phyloP scores from a whole-genome alignment of 2,329 filamentous ascomycete species.

The Thielaviopsis populi region DNA sequence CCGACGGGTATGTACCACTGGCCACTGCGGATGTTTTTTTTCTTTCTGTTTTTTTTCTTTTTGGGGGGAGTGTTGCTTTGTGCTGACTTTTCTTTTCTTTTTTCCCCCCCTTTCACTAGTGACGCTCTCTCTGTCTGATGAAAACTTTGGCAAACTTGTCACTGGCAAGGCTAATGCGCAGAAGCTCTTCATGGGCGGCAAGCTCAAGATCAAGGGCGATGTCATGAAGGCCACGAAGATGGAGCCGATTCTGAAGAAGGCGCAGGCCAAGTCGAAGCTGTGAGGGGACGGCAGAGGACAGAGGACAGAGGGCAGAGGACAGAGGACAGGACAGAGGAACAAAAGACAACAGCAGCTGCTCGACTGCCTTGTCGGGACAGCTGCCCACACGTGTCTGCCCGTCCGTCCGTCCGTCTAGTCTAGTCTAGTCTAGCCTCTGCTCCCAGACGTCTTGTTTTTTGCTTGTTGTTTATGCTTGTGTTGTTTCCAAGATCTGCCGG shows the following conservation, averaged over 20 bases:
- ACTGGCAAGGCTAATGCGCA: slow-evolving; percentile 85
- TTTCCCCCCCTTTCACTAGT: slow-evolving; percentile 35
- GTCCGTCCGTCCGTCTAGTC: too few relatives aligned
- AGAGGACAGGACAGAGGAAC: neutral
- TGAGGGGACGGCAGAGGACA: slow-evolving; percentile 28
- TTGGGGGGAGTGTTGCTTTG: too few relatives aligned
- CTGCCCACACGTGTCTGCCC: too few relatives aligned
- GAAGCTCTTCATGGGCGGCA: slow-evolving; percentile 92
- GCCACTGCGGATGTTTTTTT: too few relatives aligned
- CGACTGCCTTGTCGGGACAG: too few relatives aligned
- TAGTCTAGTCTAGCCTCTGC: too few relatives aligned
- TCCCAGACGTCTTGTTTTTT: too few relatives aligned
- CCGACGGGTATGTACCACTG: slow-evolving; percentile 67
- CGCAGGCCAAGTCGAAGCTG: slow-evolving; percentile 68
- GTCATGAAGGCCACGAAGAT: slow-evolving; percentile 98
- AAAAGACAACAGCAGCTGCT: neutral
- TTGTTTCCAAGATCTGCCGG: too few relatives aligned
- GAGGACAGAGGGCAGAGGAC: neutral
- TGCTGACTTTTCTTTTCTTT: neutral
- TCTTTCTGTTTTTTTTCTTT: too few relatives aligned
- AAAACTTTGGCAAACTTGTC: slow-evolving; percentile 73
- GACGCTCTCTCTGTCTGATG: slow-evolving; percentile 69
- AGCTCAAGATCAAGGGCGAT: slow-evolving; percentile 95
- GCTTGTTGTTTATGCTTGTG: too few relatives aligned
- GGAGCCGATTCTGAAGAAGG: slow-evolving; percentile 82